Conservation (phyloP, 768 basidiomycete species). For the Fistulinella prunicolor region DNA sequence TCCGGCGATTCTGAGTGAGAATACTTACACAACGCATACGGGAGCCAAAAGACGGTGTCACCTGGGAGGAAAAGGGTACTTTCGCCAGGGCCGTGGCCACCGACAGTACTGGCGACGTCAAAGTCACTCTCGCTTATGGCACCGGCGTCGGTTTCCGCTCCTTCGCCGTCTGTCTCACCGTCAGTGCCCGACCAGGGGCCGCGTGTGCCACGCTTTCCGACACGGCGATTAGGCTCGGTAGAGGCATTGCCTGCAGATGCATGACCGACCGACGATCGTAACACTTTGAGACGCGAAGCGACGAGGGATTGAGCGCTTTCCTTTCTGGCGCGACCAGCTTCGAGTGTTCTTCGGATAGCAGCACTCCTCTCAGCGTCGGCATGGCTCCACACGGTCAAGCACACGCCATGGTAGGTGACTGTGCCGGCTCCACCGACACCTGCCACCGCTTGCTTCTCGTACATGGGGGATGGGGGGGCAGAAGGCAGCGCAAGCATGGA, state of each 20-base stretch:
- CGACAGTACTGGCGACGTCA: conserved; percentile 72
- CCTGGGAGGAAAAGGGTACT: conserved; percentile 86
- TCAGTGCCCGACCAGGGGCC: conserved; percentile 70
- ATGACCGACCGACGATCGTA: conserved; percentile 51
- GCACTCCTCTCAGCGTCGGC: conserved; percentile 84
- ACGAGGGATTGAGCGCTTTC: conserved; percentile 76
- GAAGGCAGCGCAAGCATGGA: conserved; percentile 48
- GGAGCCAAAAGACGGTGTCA: conserved; percentile 93
- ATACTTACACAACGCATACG: conserved; percentile 81
- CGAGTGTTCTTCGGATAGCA: conserved; percentile 81
- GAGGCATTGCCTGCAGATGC: conserved; percentile 41
- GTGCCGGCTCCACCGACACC: conserved; percentile 39
- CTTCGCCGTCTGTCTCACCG: conserved; percentile 74
- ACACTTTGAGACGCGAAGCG: conserved; percentile 61
- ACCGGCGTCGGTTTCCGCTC: conserved; percentile 63
- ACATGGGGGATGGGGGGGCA: conserved; percentile 25
- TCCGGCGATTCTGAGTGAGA: conserved; percentile 1
- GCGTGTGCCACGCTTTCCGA: conserved; percentile 57
- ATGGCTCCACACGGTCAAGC: conserved; percentile 93
- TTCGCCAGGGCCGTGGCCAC: conserved; percentile 78
- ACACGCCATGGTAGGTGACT: conserved; percentile 85
- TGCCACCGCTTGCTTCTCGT: conserved; percentile 26
- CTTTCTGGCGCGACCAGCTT: conserved; percentile 73
- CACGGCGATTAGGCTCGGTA: conserved; percentile 55
- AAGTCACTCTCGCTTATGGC: conserved; percentile 85